Percentiles rank a stretch among this genome's conserved stretches.
phyloP scores from a whole-genome alignment of 495 filamentous ascomycete species.

The Neurospora intermedia region DNA sequence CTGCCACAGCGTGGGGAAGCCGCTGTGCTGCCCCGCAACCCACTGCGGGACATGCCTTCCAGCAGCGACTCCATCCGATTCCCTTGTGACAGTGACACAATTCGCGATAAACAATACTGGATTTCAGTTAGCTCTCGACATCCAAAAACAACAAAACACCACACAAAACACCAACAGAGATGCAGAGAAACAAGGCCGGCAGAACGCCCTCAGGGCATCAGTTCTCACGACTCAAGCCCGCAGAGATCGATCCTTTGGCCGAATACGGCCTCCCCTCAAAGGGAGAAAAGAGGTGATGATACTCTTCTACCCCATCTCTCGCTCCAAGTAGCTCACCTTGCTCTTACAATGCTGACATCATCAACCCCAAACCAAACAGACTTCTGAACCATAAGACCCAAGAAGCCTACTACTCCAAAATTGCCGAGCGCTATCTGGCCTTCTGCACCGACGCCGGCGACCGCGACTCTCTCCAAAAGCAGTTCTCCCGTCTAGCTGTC shows the following conservation, averaged over 20 bases:
- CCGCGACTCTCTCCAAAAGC: slow-evolving; percentile 57
- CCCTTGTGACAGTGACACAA: not conserved
- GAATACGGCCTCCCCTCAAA: slow-evolving; percentile 77
- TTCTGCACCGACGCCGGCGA: slow-evolving; percentile 64
- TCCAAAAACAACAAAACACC: not conserved
- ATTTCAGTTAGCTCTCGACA: not conserved
- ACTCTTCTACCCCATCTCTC: not conserved
- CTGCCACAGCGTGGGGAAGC: not conserved
- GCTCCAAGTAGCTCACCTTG: not conserved
- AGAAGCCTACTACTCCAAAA: slow-evolving; percentile 74
- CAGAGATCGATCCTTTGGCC: slow-evolving; percentile 60
- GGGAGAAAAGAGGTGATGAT: slow-evolving; percentile 50
- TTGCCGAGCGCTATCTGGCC: slow-evolving; percentile 74
- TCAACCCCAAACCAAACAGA: slow-evolving; percentile 30
- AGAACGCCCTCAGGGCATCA: slow-evolving; percentile 40
- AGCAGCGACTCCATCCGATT: not conserved
- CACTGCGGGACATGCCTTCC: not conserved
- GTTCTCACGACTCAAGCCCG: slow-evolving; percentile 63
- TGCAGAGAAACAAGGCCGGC: slow-evolving; percentile 21
- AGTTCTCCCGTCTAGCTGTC: slow-evolving; percentile 56
- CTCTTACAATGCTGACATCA: not conserved
- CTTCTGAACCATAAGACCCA: slow-evolving; percentile 66
- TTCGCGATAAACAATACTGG: not conserved
- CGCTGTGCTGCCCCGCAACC: not conserved
- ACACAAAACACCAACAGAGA: not conserved